Base-by-base conservation (phyloP, 208 protist species). In the Wallacemonas sp. region DNA sequence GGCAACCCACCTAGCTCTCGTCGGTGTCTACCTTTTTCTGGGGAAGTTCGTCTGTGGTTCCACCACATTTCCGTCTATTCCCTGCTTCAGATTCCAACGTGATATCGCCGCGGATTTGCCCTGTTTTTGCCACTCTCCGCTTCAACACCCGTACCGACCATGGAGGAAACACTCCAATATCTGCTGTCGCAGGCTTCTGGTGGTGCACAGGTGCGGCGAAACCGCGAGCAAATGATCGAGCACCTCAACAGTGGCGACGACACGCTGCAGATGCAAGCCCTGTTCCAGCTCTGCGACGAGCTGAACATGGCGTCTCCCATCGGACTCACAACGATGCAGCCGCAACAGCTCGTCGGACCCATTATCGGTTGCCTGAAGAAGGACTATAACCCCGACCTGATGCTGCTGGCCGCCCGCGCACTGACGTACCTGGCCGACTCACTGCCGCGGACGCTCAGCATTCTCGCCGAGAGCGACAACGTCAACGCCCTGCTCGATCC, bases 341-440 rank as follows among this genome's bases (percentile, higher is more conserved):
- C 85, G 5, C 72, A 80, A 58, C 52, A 61, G 17, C 65, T 97
- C 46, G 78, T 97, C 19, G 78, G 80, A 2, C 67, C 80, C 32
- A 39, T 98, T 23, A 47, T 96, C 16, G 71, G 67, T 1, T 90
- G 92, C 68, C 65, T 98, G 33, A 68, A 75, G 19, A 71, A 76
- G 12, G 90, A 94, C 48, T 70, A 96, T 69, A 89, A 96, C 67
- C 81, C 87, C 8, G 92, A 98, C 43, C 65, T 98, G 6, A 92
- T 93, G 78, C 70, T 98, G 27, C 56, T 97, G 11, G 88, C 94
- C 0, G 85, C 84, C 19, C 82, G 96, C 8, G 86, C 89, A 1
- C 66, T 99, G 0, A 97, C 89, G 1, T 90, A 98, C 74, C 73
- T 98, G 65, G 78, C 95, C 14, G 96, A 99, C 55, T 79, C 85